Evolutionary conservation across 2,329 filamentous ascomycete genomes (phyloP).

Genomic region (Alternaria metachromatica): DNA sequence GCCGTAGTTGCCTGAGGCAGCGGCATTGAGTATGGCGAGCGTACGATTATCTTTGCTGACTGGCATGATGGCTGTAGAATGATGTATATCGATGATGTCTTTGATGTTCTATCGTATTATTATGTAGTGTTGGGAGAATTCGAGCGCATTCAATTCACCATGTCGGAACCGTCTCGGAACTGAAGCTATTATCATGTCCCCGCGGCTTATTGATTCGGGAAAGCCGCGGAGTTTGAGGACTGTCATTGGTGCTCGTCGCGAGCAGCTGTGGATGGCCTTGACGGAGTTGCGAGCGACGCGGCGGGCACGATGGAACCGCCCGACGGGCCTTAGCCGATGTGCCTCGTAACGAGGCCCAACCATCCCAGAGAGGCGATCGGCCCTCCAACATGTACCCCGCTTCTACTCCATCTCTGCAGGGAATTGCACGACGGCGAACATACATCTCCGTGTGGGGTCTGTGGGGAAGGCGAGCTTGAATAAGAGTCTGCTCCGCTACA

Average conservation of each 20-base stretch:
- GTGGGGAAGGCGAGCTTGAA: background rate
- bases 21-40: conserved; percentile 61
- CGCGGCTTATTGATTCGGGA: background rate
- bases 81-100: background rate
- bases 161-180: conserved; percentile 10
- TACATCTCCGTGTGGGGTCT: background rate
- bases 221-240: background rate
- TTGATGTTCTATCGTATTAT: background rate
- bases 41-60: conserved; percentile 35
- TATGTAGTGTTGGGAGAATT: background rate
- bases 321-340: background rate
- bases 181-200: background rate
- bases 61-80: conserved; percentile 18
- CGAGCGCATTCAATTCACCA: background rate
- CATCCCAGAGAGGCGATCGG: background rate
- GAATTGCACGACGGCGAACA: background rate
- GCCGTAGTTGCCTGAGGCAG: conserved; percentile 62
- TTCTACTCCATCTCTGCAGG: conserved; percentile 14
- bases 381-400: conserved; percentile 12
- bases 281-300: background rate
- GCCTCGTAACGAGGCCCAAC: conserved; percentile 31
- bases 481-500: background rate
- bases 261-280: background rate
- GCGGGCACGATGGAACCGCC: background rate
- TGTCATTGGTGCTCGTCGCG: conserved; percentile 18